Base-by-base conservation (phyloP, 306 rosid genomes). In the Erythrophleum fordii region DNA sequence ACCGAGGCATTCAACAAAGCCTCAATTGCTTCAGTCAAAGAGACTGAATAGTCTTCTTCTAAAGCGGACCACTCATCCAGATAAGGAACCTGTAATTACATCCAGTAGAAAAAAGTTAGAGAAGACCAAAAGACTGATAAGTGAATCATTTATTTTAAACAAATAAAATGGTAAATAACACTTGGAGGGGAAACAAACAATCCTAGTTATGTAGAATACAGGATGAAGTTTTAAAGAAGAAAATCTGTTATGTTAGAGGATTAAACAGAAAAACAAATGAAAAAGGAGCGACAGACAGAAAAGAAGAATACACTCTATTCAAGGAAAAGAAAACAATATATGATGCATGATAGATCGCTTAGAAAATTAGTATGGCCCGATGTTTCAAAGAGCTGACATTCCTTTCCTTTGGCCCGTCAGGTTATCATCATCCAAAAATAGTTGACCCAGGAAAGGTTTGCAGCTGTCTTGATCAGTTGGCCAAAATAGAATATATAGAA, bases 11-110 rank as follows among this genome's bases (percentile, higher is more conserved):
- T 93, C 78, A 87, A 56, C 91, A 93, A 75, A 74, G 95, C 98
- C 70, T 79, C 88, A 75, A 49, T 75, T 44, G 78, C 80, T 87
- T 91, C 98, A 48, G 89, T 77, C 71, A 90, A 80, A 69, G 87
- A 87, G 76, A 77, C 39, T 11, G 93, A 88, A 85, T 89, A 92
- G 64, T 86, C 95, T 82, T 61, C 95, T 56, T 89, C 84, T 37
- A 91, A 75, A 77, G 75, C 51, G 49, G 91, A 88, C 98, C 98
- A 94, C 86, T 87, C 92, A 67, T 88, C 92, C 85, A 94, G 75
- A 79, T 81, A 84, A 26, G 97, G 93, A 84, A 86, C 85, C 98
- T 94, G 85, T 73, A 83, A 85, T 69, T 35, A 72, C 55, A 73
- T 35, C 77, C 45, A 83, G 18, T 26, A 75, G 28, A 67, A 55